A percentile compares a stretch with the other conserved stretches of the same genome.
Conservation (phyloP, 2,329 filamentous ascomycete species). For the Helicocarpus griseus region DNA sequence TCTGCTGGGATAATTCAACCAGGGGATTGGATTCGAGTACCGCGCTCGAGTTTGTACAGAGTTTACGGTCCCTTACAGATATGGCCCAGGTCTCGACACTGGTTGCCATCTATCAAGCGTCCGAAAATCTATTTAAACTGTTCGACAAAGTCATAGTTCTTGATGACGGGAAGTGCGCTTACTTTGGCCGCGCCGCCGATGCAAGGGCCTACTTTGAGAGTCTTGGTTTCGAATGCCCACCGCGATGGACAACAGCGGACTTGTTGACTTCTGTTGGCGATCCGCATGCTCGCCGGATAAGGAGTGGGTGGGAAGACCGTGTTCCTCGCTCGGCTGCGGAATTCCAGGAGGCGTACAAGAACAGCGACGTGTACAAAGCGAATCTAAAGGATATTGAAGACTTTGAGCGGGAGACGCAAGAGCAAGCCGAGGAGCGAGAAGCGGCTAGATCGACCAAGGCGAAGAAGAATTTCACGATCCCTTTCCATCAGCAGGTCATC, state of each 20-base stretch:
- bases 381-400: slow-evolving; percentile 41
- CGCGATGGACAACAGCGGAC: slow-evolving; percentile 62
- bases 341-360: slow-evolving; percentile 44
- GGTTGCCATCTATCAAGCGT: slow-evolving; percentile 64
- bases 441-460: slow-evolving; percentile 27
- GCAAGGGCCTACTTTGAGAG: slow-evolving; percentile 60
- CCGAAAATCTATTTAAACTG: slow-evolving; percentile 41
- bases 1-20: slow-evolving; percentile 71
- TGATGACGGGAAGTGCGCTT: slow-evolving; percentile 61
- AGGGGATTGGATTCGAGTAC: slow-evolving; percentile 64
- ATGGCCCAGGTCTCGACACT: slow-evolving; percentile 52
- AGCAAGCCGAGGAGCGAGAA: slow-evolving; percentile 33
- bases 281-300: slow-evolving; percentile 47
- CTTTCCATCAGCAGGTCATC: slow-evolving; percentile 42
- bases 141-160: slow-evolving; percentile 62
- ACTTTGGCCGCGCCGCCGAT: slow-evolving; percentile 54
- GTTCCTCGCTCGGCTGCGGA: slow-evolving; percentile 47
- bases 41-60: slow-evolving; percentile 62
- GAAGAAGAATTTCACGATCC: slow-evolving; percentile 45
- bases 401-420: slow-evolving; percentile 43
- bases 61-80: slow-evolving; percentile 55
- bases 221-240: slow-evolving; percentile 64
- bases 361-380: slow-evolving; percentile 36
- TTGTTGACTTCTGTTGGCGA: slow-evolving; percentile 67
- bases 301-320: slow-evolving; percentile 47